A percentile compares a stretch with the other conserved stretches of the same genome.
Conservation (phyloP, 768 basidiomycete species). For the Daedaleopsis nitida region DNA sequence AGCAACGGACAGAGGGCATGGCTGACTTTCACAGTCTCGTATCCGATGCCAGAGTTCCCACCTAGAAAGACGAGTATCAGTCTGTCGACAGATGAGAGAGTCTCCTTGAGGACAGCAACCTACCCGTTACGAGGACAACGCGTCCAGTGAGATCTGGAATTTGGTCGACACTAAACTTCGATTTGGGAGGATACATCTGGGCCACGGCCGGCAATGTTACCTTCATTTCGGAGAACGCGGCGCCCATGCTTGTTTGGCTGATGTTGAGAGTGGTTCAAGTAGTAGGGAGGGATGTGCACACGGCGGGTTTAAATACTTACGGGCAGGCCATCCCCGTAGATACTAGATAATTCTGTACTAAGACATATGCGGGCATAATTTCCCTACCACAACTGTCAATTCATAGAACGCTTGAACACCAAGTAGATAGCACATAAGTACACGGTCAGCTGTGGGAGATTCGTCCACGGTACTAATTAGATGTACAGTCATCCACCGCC, state of each 20-base stretch:
- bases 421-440: too few relatives aligned
- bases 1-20: not conserved
- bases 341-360: too few relatives aligned
- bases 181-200: conserved; percentile 41
- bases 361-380: too few relatives aligned
- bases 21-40: conserved; percentile 43
- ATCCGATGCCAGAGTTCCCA: conserved; percentile 52
- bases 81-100: not conserved
- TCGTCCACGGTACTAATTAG: too few relatives aligned
- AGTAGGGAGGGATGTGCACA: too few relatives aligned
- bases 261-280: too few relatives aligned
- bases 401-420: too few relatives aligned
- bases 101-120: not conserved
- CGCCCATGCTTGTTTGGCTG: not conserved
- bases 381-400: too few relatives aligned
- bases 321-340: too few relatives aligned
- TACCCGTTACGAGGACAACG: conserved; percentile 41
- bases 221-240: not conserved
- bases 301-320: too few relatives aligned
- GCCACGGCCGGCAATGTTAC: conserved; percentile 50
- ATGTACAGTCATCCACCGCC: too few relatives aligned
- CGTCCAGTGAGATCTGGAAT: conserved; percentile 49
- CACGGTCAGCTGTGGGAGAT: too few relatives aligned
- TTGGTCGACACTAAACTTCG: conserved; percentile 32
- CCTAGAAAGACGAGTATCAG: conserved; percentile 2